Evolutionary conservation across 2,329 filamentous ascomycete genomes (phyloP).

Genomic region (Fusarium proliferatum): DNA sequence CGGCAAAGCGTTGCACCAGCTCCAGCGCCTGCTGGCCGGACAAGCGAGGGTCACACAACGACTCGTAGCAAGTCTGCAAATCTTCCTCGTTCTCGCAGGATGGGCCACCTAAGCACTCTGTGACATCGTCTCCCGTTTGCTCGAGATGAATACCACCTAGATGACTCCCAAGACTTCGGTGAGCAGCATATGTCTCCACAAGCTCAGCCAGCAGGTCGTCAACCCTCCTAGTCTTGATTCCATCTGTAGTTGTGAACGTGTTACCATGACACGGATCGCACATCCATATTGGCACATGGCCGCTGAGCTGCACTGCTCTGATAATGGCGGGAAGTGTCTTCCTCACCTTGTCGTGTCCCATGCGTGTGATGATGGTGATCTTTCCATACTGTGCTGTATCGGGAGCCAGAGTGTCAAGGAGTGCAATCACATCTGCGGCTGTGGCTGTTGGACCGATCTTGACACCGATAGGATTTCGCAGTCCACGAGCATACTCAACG

Average conservation of each 20-base stretch:
- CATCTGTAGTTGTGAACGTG: neutral
- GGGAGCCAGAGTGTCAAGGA: neutral
- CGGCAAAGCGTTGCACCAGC: neutral
- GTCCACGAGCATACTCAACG: neutral
- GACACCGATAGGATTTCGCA: neutral
- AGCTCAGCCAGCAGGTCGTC: neutral
- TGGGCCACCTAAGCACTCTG: neutral
- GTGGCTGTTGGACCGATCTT: neutral
- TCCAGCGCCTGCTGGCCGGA: neutral
- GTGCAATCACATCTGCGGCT: neutral
- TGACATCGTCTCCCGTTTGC: neutral
- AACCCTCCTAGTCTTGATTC: neutral
- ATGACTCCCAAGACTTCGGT: neutral
- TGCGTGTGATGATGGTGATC: neutral
- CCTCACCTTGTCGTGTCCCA: neutral
- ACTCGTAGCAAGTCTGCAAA: neutral
- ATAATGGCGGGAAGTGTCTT: neutral
- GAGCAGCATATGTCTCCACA: neutral
- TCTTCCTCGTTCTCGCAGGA: neutral
- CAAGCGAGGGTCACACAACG: neutral
- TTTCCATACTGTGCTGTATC: neutral
- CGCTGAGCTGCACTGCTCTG: neutral
- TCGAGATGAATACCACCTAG: neutral
- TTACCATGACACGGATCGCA: neutral
- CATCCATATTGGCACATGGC: neutral